A percentile compares a stretch with the other conserved stretches of the same genome.
phyloP scores from a whole-genome alignment of 2,329 filamentous ascomycete genomes.

The Aureobasidium sp. region DNA sequence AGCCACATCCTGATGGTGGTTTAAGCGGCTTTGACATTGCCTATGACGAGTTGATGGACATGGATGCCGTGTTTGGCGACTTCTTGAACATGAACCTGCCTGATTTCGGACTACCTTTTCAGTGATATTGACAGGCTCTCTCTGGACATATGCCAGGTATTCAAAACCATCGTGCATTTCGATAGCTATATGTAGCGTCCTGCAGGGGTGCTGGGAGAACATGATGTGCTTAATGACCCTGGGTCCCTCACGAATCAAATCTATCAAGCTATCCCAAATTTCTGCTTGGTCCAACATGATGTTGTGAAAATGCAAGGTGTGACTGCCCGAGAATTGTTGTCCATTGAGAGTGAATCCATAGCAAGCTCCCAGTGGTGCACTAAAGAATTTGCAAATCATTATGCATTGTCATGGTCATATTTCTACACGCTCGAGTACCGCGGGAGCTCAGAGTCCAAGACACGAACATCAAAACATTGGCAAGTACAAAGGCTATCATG shows the following conservation, averaged over 20 bases:
- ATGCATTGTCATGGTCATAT: background rate
- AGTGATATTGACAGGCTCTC: background rate
- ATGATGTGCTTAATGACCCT: background rate
- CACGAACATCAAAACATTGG: background rate
- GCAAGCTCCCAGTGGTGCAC: background rate
- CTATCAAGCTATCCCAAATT: background rate
- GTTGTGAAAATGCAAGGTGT: background rate
- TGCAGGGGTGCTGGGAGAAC: background rate
- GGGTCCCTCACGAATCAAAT: background rate
- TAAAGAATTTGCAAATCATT: background rate
- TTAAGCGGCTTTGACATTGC: slow-evolving; percentile 1
- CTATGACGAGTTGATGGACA: slow-evolving; percentile 12
- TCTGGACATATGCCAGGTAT: background rate
- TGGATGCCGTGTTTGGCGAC: slow-evolving; percentile 15
- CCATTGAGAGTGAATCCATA: background rate
- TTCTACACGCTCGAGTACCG: background rate
- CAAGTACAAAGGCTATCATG: background rate
- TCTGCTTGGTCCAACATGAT: background rate
- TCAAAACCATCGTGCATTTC: background rate
- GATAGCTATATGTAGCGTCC: background rate
- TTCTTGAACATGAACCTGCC: slow-evolving; percentile 15
- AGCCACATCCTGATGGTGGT: background rate
- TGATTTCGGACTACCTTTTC: slow-evolving; percentile 1
- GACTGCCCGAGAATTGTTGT: background rate
- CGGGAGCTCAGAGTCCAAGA: background rate